phyloP scores from a whole-genome alignment of 139 green algal genomes.

The Chlamydomonas urium region DNA sequence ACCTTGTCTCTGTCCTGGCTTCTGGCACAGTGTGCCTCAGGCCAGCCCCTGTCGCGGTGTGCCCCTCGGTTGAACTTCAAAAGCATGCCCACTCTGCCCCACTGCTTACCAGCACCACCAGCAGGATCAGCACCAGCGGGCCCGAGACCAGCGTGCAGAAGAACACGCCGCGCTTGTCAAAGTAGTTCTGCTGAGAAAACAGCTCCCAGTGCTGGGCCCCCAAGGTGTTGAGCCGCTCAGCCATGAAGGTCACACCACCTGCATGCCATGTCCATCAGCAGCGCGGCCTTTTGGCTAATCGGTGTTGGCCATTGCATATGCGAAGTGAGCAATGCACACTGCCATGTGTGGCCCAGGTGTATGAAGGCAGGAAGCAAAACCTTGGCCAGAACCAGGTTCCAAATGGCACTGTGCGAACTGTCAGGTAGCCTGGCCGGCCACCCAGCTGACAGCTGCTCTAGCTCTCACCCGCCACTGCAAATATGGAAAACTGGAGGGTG shows the following conservation, averaged over 20 bases:
- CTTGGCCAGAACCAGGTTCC: not conserved
- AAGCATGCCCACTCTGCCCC: too few relatives aligned
- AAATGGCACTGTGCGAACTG: not conserved
- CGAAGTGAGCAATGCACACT: not conserved
- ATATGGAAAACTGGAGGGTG: not conserved
- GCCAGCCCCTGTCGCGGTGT: too few relatives aligned
- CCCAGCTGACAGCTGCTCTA: too few relatives aligned
- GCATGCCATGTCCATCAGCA: not conserved
- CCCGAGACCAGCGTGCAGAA: constrained; percentile 43
- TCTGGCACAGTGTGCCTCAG: too few relatives aligned
- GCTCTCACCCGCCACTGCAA: too few relatives aligned
- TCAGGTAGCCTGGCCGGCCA: not conserved
- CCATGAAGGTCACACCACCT: constrained; percentile 31
- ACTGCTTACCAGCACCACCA: constrained; percentile 50
- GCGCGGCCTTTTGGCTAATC: not conserved
- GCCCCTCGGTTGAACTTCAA: too few relatives aligned
- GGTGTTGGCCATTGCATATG: not conserved
- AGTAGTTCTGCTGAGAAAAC: constrained; percentile 51
- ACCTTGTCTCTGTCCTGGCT: too few relatives aligned
- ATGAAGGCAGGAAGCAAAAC: too few relatives aligned
- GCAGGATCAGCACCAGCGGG: constrained; percentile 41
- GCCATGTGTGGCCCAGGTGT: not conserved
- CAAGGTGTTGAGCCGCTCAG: constrained; percentile 44
- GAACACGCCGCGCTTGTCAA: constrained; percentile 48
- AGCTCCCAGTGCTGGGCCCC: constrained; percentile 34